Percentiles rank a stretch among this genome's conserved stretches.
Conservation (phyloP, 75 land plant genomes). For the Pinus taeda region DNA sequence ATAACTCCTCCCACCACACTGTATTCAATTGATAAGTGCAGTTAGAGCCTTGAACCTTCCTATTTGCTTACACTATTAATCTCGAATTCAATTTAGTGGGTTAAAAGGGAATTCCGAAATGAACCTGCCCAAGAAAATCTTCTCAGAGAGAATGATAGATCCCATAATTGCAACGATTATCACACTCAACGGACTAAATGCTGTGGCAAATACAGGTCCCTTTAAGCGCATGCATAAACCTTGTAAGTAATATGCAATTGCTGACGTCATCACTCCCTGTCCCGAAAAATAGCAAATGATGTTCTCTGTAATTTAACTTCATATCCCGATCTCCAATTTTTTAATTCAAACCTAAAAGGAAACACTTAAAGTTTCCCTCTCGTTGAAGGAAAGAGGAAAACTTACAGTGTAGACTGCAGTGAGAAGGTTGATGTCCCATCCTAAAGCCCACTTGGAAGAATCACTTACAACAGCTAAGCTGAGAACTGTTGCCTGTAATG, state of each 20-base stretch:
- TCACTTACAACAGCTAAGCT: constrained; percentile 20
- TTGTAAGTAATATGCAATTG: constrained; percentile 56
- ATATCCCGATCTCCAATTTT: background rate
- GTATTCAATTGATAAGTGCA: too few species aligned
- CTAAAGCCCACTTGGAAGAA: constrained; percentile 26
- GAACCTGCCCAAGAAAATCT: constrained; percentile 57
- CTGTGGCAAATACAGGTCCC: constrained; percentile 64
- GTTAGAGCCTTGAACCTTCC: too few species aligned
- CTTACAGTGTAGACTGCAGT: constrained; percentile 51
- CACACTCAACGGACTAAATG: constrained; percentile 60
- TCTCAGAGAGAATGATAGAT: constrained; percentile 38
- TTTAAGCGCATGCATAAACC: constrained; percentile 40
- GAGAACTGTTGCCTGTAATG: constrained; percentile 17
- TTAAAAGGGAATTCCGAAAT: background rate
- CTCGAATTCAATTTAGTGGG: too few species aligned
- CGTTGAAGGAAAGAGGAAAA: too few species aligned
- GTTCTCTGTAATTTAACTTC: background rate
- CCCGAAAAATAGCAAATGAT: background rate
- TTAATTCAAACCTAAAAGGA: background rate
- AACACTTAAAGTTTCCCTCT: too few species aligned
- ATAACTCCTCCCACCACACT: background rate
- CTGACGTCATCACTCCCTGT: constrained; percentile 61
- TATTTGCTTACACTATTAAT: too few species aligned
- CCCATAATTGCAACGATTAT: constrained; percentile 52
- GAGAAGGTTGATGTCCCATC: constrained; percentile 20